Evolutionary conservation across 345 rosid species (phyloP).

Genomic region (Rhizophora mangle): DNA sequence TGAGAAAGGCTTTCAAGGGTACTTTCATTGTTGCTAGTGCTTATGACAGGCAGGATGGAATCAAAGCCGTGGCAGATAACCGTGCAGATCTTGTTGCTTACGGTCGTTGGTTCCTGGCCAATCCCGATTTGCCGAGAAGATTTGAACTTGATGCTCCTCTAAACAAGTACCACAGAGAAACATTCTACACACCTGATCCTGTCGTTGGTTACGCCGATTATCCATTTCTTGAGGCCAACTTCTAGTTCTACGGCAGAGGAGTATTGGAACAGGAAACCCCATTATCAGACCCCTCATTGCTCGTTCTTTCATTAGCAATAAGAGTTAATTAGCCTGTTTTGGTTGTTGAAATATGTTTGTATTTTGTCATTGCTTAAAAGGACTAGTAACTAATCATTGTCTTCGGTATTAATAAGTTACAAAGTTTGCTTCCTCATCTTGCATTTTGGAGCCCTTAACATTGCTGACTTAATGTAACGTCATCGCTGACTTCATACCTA

Average conservation of each 20-base stretch:
- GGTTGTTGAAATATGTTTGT: too few species aligned
- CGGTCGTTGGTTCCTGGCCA: conserved; percentile 55
- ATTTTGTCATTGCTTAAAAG: too few species aligned
- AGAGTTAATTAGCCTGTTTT: too few species aligned
- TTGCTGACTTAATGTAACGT: too few species aligned
- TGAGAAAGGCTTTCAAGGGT: conserved; percentile 58
- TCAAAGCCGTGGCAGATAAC: conserved; percentile 36
- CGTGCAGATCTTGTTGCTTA: conserved; percentile 51
- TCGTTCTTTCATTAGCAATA: too few species aligned
- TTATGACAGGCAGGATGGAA: conserved; percentile 43
- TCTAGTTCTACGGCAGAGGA: not conserved
- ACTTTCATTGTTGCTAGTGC: conserved; percentile 61
- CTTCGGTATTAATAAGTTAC: too few species aligned
- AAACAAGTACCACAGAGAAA: conserved; percentile 45
- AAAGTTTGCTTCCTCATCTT: too few species aligned
- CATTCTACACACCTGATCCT: conserved; percentile 47
- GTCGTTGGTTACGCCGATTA: conserved; percentile 59
- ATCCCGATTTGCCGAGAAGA: conserved; percentile 68
- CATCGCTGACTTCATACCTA: too few species aligned
- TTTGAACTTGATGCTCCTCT: conserved; percentile 51
- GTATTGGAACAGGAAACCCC: not conserved
- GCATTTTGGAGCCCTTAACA: too few species aligned
- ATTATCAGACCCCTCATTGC: too few species aligned
- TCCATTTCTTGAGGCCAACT: conserved; percentile 44
- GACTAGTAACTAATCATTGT: too few species aligned